Evolutionary conservation across 1,139 yeast species (phyloP).

Genomic region (Debaryomycetaceae sp.): DNA sequence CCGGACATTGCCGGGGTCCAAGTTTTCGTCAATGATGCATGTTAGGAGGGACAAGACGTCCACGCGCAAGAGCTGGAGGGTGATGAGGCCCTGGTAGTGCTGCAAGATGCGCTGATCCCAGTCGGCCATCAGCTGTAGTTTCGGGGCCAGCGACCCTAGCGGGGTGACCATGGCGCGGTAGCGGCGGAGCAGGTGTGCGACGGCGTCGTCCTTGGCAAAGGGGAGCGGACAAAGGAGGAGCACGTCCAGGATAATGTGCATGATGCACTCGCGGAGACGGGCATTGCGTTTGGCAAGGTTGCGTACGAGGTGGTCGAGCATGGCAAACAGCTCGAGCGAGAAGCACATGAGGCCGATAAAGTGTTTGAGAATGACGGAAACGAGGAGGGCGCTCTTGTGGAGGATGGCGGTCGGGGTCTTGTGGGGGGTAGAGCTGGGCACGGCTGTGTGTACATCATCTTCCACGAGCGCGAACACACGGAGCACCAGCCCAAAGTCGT

Average conservation of each 20-base stretch:
- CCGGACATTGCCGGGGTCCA: constrained; percentile 34
- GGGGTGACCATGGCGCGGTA: constrained; percentile 1
- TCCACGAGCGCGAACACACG: constrained; percentile 35
- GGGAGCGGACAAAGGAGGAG: constrained; percentile 52
- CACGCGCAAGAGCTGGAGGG: constrained; percentile 44
- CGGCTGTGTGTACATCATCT: constrained; percentile 1
- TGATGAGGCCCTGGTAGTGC: constrained; percentile 55
- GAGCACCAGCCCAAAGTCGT: constrained; percentile 52
- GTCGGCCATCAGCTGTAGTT: constrained; percentile 1
- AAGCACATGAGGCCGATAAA: constrained; percentile 73
- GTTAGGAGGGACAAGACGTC: constrained; percentile 43
- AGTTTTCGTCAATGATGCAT: constrained; percentile 34
- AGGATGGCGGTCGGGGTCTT: constrained; percentile 20
- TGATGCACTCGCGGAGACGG: constrained; percentile 46
- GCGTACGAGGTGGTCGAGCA: constrained; percentile 47
- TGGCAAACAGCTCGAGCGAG: constrained; percentile 45
- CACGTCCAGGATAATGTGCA: constrained; percentile 65
- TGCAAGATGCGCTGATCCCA: constrained; percentile 21
- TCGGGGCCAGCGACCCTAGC: constrained; percentile 1
- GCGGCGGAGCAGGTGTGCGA: constrained; percentile 21
- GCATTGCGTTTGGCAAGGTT: constrained; percentile 52
- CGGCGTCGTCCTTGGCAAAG: constrained; percentile 33
- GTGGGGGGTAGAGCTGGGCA: constrained; percentile 9
- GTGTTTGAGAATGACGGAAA: constrained; percentile 53
- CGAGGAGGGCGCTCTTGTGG: constrained; percentile 50